Evolutionary conservation across 1,139 yeast species (phyloP), one percentile per base, ranked within the genome.

Genomic region (Scheffersomyces insectosa): DNA sequence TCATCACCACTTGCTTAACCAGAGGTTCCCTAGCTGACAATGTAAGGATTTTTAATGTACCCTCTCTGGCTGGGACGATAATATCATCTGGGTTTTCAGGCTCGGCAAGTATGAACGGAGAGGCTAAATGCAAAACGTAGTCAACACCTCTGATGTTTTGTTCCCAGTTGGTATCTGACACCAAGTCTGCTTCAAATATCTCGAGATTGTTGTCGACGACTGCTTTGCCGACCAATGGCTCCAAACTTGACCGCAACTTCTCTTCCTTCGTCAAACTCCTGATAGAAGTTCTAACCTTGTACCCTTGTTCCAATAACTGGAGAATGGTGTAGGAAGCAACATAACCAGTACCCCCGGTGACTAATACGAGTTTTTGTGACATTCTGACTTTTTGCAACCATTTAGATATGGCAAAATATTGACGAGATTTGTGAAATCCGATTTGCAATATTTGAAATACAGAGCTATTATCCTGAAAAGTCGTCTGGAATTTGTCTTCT

Each of bases 1-100:
- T 63, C 14, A 59, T 44, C 3, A 65, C 64, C 8, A 65, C 62
- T 9, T 54, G 41, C 14, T 49, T 51, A 28, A 63, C 50, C 1
- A 15, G 12, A 15, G 12, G 12, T 9, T 13, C 14, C 11, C 14
- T 15, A 11, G 32, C 32, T 12, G 32, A 13, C 12, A 12, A 30
- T 9, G 15, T 15, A 10, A 30, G 32, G 32, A 30, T 30, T 20
- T 46, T 31, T 27, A 49, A 25, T n/a, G 56, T 34, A 9, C 58
- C 58, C 11, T 39, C 45, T 11, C 45, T 44, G 12, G 49, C 57
- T 1, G 55, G 46, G n/a, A 41, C 39, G n/a, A 43, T 39, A 28
- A 40, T 27, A 4, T 48, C 28, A 4, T 47, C 39, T 12, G 32
- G 32, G 13, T 30, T 15, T n/a, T 30, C 14, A 12, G 32, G 32